Evolutionary conservation across 202 grass and related monocot genomes (phyloP), one percentile per base, ranked within the genome.

Genomic region (Musa balbisiana): DNA sequence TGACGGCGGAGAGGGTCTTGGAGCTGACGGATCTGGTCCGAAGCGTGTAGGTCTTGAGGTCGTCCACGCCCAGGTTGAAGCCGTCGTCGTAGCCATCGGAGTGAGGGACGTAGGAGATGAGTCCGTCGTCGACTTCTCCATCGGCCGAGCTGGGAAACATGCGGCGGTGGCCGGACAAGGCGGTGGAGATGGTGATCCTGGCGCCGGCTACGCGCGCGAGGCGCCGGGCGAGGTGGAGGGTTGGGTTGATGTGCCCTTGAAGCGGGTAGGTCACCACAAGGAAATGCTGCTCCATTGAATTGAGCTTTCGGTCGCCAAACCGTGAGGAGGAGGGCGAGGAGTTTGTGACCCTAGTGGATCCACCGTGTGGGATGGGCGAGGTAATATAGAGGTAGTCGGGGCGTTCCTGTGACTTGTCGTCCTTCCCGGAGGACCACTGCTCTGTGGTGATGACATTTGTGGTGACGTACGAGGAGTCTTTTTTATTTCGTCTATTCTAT

Each of bases 11-110:
- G 23, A 92, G 79, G 25, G 74, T 76, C 11, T 79, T 52, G 55
- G 15, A 56, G 4, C 80, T 71, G 20, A 12, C 29, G 17, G 72
- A 3, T 27, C 0, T 20, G 9, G 53, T 2, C 51, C 64, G 52
- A 27, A 26, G n/a, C 19, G 22, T 65, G 79, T 79, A 69, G 2
- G 0, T 50, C 55, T 2, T 33, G 22, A 29, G 15, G 17, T 25
- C 43, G 1, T 55, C 81, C 1, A 20, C 17, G 1, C 24, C 24
- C 67, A 13, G 75, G 0, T 54, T 65, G 16, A 49, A 62, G 52
- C 80, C 80, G 2, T 78, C 76, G 62, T 93, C 85, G 49, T 70
- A 84, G 65, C 91, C 91, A 71, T 94, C 83, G 20, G 85, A 90
- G 80, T 58, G 84, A 49, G 87, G 91, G 29, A 25, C 15, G 83